Percentiles rank a stretch among this genome's conserved stretches.
phyloP scores from a whole-genome alignment of 768 basidiomycete species.

The Boletus sp. region DNA sequence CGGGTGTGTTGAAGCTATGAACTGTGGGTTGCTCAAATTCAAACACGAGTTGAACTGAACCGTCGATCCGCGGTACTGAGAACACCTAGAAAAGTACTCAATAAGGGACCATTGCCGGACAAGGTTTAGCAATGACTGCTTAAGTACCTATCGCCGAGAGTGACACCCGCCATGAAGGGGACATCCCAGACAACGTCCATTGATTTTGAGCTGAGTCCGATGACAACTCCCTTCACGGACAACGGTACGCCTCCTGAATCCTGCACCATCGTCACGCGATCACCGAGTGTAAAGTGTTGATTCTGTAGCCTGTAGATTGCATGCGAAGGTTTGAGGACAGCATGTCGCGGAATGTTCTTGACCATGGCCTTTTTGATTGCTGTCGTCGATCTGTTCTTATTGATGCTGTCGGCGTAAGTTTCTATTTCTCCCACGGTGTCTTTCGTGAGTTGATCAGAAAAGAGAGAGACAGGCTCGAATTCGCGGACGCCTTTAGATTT shows the following conservation, averaged over 20 bases:
- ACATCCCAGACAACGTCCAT: constrained; percentile 98
- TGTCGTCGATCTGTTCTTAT: constrained; percentile 53
- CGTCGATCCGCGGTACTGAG: constrained; percentile 87
- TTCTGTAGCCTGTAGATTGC: constrained; percentile 86
- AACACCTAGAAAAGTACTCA: constrained; percentile 56
- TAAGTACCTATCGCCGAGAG: constrained; percentile 73
- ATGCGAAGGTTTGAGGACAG: constrained; percentile 90
- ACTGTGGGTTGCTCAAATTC: constrained; percentile 86
- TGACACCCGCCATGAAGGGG: constrained; percentile 90
- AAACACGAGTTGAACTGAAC: constrained; percentile 86
- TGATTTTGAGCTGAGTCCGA: constrained; percentile 80
- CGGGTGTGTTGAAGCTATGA: constrained; percentile 71
- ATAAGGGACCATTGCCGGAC: background rate
- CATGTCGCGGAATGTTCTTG: constrained; percentile 89
- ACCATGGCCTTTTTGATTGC: constrained; percentile 91
- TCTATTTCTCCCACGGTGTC: constrained; percentile 84
- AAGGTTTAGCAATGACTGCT: background rate
- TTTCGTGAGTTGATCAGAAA: constrained; percentile 89
- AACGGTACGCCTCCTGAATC: constrained; percentile 93
- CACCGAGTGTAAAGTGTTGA: constrained; percentile 84
- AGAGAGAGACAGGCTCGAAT: constrained; percentile 90
- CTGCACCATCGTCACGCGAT: constrained; percentile 94
- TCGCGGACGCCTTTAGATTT: constrained; percentile 83
- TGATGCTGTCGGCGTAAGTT: constrained; percentile 66
- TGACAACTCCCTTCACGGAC: constrained; percentile 88